Base-by-base conservation (phyloP, 1,139 yeast genomes). In the Kodamaea ohmeri region DNA sequence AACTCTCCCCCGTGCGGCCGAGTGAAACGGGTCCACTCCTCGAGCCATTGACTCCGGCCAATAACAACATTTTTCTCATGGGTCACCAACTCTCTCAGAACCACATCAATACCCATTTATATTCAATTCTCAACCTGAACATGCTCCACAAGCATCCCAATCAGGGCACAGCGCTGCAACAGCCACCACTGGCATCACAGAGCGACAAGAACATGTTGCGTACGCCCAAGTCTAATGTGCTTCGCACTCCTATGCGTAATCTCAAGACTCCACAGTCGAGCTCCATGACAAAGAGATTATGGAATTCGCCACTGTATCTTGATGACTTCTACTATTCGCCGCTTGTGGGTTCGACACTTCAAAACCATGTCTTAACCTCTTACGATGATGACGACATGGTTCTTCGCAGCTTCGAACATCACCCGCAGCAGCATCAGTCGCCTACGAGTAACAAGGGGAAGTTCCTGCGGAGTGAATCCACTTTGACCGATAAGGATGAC, bases 261-360 rank as follows among this genome's bases (percentile, higher is more conserved):
- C 58, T 66, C 51, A 55, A 61, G 45, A 62, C 76, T 42, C 76
- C 76, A 3, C 65, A 71, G 60, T 56, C 69, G 46, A 43, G 63
- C 57, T 63, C 74, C 6, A 65, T 71, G 25, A 59, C 72, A 58
- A 70, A 67, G 45, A 74, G 71, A 48, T 60, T 75, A 41, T 74
- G 82, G 82, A 73, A 78, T 49, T 78, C 85, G 15, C 87, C 87
- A 3, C 73, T 80, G 5, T 78, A 77, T 50, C 63, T 80, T 44
- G 87, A 81, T 46, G 87, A 80, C 49, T 80, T 80, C 51, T 79
- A 79, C 50, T 74, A 77, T 37, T 77, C 83, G 17, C 86, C 87
- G 2, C 27, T 31, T 11, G 32, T 30, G 25, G 28, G 36, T 11
- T 15, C 20, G 12, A 18, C 29, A 14, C 14, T 24, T 17, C 31